These are phyloP conservation scores for Periglandula ipomoeae DNA, from an alignment of 2,329 filamentous ascomycete genomes.

Conservation along the genomic window DNA sequence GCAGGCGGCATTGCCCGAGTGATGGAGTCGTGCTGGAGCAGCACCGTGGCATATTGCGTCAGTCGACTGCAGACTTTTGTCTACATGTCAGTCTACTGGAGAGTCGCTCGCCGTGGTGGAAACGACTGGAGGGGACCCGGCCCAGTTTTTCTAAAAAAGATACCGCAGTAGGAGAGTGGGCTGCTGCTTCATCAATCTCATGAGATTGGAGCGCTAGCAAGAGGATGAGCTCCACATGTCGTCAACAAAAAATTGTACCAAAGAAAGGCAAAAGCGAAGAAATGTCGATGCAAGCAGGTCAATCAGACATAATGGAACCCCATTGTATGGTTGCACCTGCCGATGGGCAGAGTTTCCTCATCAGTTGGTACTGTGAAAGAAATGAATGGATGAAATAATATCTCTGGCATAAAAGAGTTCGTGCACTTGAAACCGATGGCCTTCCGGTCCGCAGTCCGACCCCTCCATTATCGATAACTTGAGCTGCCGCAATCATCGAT, in stretches of 20 bases:
- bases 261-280: too few relatives aligned
- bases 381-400: too few relatives aligned
- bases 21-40: too few relatives aligned
- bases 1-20: too few relatives aligned
- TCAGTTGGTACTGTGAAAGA: too few relatives aligned
- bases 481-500: background rate
- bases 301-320: too few relatives aligned
- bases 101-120: background rate
- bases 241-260: constrained; percentile 8
- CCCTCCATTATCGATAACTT: background rate
- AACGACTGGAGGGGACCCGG: constrained; percentile 3
- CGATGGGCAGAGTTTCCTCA: too few relatives aligned
- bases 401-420: too few relatives aligned
- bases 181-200: background rate
- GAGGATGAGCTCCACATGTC: constrained; percentile 1
- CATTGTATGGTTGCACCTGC: too few relatives aligned
- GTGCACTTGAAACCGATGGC: too few relatives aligned
- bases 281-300: background rate
- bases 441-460: background rate
- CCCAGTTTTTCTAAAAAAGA: background rate
- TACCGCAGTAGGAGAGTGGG: background rate
- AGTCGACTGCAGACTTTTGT: constrained; percentile 8
- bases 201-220: background rate
- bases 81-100: constrained; percentile 4
- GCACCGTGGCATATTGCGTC: constrained; percentile 7